Base-by-base conservation (phyloP, 148 eudicot species). In the Linanthus parryae region DNA sequence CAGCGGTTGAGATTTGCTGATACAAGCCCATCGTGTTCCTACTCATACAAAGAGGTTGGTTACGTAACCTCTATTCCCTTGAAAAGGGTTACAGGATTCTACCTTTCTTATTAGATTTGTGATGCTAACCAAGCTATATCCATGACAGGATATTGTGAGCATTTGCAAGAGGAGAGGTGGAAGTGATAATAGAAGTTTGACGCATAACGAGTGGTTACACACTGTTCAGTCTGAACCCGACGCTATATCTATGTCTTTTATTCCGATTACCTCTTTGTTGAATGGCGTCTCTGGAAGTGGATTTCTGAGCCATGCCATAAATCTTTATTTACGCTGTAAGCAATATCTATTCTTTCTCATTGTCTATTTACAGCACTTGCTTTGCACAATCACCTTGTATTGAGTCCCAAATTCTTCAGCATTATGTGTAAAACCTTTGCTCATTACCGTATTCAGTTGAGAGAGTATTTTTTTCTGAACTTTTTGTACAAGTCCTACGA, bases 121-220 rank as follows among this genome's bases (percentile, higher is more conserved):
- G 44, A 9, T 5, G 34, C 11, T 36, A 44, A 37, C 20, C 52
- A 10, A 33, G 2, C 22, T 58, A 14, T 44, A 53, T 31, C 17
- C 28, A 39, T 55, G 60, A 51, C 79, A 91, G 96, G 98, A 92
- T 26, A 65, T 84, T 56, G 65, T 61, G 48, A 73, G 76, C 75
- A 77, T 87, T 44, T 87, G 74, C 73, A 92, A 92, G 71, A 91
- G 98, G 70, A 81, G 98, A 82, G 96, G 98, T 44, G 98, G 98
- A 70, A 79, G 69, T 57, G 90, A 81, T 60, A 57, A 60, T 53
- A 58, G 71, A 58, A 77, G 52, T 62, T 58, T 87, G 56, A 37
- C 71, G 11, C 98, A 92, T 44, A 63, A 79, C 49, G 90, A 84
- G 53, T 92, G 98, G 98, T 67, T 92, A 57, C 95, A 82, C 48